Percentiles rank a stretch among this genome's conserved stretches.
Evolutionary conservation across 129 eudicot genomes (phyloP).

Genomic region (Flaveria brownii): DNA sequence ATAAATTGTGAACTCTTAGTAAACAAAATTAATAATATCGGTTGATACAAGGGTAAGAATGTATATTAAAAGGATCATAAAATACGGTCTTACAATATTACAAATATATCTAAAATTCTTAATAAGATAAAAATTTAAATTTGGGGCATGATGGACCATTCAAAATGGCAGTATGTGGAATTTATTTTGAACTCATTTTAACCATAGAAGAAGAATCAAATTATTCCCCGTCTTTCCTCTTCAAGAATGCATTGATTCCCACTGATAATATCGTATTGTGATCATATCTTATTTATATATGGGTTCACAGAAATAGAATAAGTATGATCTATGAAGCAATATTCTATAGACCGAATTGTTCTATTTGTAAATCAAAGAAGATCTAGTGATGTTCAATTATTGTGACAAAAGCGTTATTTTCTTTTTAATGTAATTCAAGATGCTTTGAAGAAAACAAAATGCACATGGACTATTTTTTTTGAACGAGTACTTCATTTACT

Average conservation of each 20-base stretch:
- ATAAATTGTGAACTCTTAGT: not conserved
- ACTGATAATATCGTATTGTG: conserved; percentile 4
- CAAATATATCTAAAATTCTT: not conserved
- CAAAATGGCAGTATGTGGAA: conserved; percentile 21
- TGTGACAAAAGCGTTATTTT: not conserved
- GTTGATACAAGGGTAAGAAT: not conserved
- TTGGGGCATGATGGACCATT: conserved; percentile 21
- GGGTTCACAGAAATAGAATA: conserved; percentile 14
- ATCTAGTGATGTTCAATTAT: conserved; percentile 2
- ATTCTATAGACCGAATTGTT: not conserved
- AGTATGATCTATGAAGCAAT: conserved; percentile 3
- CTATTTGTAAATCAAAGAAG: not conserved
- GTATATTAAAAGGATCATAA: not conserved
- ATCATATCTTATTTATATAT: conserved; percentile 20
- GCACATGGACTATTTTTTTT: no score
- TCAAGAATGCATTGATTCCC: conserved; percentile 29
- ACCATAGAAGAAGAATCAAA: conserved; percentile 27
- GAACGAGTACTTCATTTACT: no score
- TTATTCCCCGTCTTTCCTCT: conserved; percentile 25
- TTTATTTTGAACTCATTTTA: conserved; percentile 12
- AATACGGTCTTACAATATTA: not conserved
- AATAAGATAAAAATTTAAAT: not conserved
- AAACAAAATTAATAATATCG: not conserved
- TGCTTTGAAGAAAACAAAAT: no score
- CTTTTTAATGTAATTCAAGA: no score